Base-by-base conservation (phyloP, 2,329 filamentous ascomycete genomes). In the Colletotrichum godetiae region DNA sequence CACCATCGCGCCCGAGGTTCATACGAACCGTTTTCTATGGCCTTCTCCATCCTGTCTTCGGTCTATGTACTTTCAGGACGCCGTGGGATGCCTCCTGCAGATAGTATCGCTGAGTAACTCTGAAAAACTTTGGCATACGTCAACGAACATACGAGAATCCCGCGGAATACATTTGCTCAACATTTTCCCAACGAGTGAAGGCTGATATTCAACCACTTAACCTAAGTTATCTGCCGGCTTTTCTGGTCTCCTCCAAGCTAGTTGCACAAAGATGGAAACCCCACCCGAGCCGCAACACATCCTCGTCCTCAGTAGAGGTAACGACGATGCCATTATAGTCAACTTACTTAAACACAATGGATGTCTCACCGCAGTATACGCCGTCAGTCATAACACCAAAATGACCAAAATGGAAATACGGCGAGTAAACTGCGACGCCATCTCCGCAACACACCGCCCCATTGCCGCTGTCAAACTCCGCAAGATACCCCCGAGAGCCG, bases 341-440 rank as follows among this genome's bases (percentile, higher is more conserved):
- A 68, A 58, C 37, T 68, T 67, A 5, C 10, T 66, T 31, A 67
- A 56, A 33, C 52, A 53, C 37, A 42, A 56, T 10, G 37, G 52
- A 4, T 15, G 35, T 46, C 7, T 60, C 4, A 35, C 27, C 13
- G 57, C 49, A 2, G 31, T 72, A 15, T 74, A 74, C 62, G 53
- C 27, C 33, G 10, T 72, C 24, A 59, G 37, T 15, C 72, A 72
- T 33, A 61, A 73, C 29, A 19, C 46, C 7, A 74, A 68, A 19
- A 72, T 61, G 62, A 57, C 62, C 35, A 74, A 72, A 31, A 72
- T 74, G 72, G 72, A 72, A 4, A 35, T 74, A 24, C 37, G 63
- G 22, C 58, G 68, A 10, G 29, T 60, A n/a, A 63, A 58, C 15
- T 31, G 37, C 62, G 57, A 67, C 35, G 24, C 62, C n/a, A 15